A percentile compares a stretch with the other conserved stretches of the same genome.
Conservation (phyloP, 495 filamentous ascomycete species). For the Penicillium pulvis region DNA sequence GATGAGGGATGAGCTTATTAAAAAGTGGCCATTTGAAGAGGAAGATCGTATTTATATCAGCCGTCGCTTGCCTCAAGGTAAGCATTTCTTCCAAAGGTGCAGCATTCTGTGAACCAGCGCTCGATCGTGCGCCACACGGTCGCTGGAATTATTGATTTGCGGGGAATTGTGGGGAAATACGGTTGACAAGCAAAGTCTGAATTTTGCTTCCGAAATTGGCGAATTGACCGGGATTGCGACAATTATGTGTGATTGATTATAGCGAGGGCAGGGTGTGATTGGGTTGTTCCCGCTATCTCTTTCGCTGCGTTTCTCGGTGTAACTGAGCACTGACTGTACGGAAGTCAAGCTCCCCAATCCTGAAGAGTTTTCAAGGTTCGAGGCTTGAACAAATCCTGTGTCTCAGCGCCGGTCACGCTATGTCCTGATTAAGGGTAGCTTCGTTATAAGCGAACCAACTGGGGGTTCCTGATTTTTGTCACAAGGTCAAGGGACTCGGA, state of each 20-base stretch:
- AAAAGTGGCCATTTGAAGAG: neutral
- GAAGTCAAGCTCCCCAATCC: neutral
- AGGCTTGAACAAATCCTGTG: neutral
- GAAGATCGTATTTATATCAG: neutral
- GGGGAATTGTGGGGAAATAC: slow-evolving; percentile 13
- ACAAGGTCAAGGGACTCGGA: slow-evolving; percentile 2
- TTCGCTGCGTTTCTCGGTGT: slow-evolving; percentile 12
- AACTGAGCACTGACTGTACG: slow-evolving; percentile 6
- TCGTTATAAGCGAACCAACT: neutral
- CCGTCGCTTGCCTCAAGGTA: neutral
- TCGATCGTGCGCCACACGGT: slow-evolving; percentile 7
- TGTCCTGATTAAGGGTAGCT: neutral
- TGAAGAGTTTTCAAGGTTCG: neutral
- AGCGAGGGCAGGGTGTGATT: slow-evolving; percentile 5
- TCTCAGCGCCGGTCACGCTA: neutral
- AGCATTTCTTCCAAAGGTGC: neutral
- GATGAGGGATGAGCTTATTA: neutral
- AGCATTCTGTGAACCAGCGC: slow-evolving; percentile 1
- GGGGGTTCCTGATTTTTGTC: neutral
- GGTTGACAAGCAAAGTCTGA: neutral
- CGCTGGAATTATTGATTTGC: slow-evolving; percentile 13
- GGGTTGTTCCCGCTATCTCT: neutral
- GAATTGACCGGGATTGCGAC: neutral
- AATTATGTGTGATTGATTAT: slow-evolving; percentile 3
- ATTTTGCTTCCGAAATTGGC: slow-evolving; percentile 5